phyloP scores from a whole-genome alignment of 2,329 filamentous ascomycete species.

The Huntiella bhutanensis region DNA sequence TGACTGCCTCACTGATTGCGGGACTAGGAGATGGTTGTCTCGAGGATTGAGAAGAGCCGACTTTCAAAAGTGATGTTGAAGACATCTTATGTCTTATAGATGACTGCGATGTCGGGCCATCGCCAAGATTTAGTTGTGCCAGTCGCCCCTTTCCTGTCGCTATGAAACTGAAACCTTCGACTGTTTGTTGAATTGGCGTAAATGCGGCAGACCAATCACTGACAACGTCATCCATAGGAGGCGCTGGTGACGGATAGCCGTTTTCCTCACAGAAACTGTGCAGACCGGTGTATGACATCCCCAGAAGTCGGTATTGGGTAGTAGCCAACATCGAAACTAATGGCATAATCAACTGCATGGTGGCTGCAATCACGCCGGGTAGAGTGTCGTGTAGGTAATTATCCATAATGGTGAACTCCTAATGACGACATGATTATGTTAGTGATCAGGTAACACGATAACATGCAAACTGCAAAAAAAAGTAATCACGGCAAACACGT shows the following conservation, averaged over 20 bases:
- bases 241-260: constrained; percentile 51
- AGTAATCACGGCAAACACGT: constrained; percentile 14
- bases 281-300: constrained; percentile 58
- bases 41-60: neutral
- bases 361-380: constrained; percentile 49
- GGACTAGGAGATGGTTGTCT: constrained; percentile 3
- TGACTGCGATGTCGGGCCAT: neutral
- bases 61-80: neutral
- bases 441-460: neutral
- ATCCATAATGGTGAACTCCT: constrained; percentile 60
- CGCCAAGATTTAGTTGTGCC: constrained; percentile 6
- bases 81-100: constrained; percentile 5
- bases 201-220: constrained; percentile 45
- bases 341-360: constrained; percentile 55
- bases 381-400: constrained; percentile 52
- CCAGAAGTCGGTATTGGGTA: constrained; percentile 61
- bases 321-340: constrained; percentile 52
- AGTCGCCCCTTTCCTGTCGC: constrained; percentile 47
- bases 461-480: neutral
- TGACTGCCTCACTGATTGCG: neutral
- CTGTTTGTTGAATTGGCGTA: constrained; percentile 41
- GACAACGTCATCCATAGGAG: constrained; percentile 53
- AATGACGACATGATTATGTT: no score
- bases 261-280: constrained; percentile 54
- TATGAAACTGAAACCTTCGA: constrained; percentile 47